Conservation (phyloP, 176 grass and related monocot genomes). For the Triticum timopheevii region DNA sequence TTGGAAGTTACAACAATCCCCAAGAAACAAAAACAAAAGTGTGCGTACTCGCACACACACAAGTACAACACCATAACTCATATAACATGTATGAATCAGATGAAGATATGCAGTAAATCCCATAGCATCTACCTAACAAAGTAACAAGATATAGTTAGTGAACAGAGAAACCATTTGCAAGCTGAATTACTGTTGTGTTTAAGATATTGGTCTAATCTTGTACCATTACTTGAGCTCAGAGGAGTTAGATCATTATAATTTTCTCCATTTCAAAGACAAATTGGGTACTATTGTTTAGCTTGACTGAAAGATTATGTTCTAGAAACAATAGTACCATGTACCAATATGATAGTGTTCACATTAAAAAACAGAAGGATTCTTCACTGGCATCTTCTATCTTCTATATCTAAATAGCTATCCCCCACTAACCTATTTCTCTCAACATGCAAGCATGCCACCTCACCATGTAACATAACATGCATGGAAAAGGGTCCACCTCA, state of each 20-base stretch:
- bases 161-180: neutral
- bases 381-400: neutral
- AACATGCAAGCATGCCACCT: too few species aligned
- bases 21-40: neutral
- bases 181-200: neutral
- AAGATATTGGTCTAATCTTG: neutral
- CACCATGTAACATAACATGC: too few species aligned
- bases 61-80: neutral
- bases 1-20: neutral
- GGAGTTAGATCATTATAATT: neutral
- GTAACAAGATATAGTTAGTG: neutral
- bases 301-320: neutral
- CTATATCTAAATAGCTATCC: too few species aligned
- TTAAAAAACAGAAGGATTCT: neutral
- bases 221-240: neutral
- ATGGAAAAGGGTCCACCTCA: too few species aligned
- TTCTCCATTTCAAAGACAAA: constrained; percentile 7
- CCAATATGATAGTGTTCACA: neutral
- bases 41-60: neutral
- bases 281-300: neutral
- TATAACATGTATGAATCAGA: neutral
- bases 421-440: too few species aligned
- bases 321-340: neutral
- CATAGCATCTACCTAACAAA: neutral
- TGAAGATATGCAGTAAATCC: neutral